phyloP scores from a whole-genome alignment of 108 stramenopile genomes.

The Nitzschia inconspicua region DNA sequence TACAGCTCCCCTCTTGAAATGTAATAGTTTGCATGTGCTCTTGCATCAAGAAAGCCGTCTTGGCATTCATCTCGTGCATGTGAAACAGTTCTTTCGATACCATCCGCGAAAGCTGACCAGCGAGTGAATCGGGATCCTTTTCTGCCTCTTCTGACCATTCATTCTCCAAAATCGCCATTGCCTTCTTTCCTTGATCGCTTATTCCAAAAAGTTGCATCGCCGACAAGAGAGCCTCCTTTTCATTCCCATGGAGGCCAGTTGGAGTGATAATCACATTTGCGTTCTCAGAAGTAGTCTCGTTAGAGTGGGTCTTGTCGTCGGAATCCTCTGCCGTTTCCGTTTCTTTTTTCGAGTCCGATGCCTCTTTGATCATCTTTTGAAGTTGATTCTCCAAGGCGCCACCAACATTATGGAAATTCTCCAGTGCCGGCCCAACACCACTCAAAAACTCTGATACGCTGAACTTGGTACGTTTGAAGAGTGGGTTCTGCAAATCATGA shows the following conservation, averaged over 20 bases:
- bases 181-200: conserved; percentile 1
- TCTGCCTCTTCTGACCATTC: conserved; percentile 45
- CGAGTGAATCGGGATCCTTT: conserved; percentile 41
- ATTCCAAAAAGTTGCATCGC: neutral
- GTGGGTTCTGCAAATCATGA: conserved; percentile 62
- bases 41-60: conserved; percentile 33
- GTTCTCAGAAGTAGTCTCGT: conserved; percentile 1
- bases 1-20: conserved; percentile 34
- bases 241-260: neutral
- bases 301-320: neutral
- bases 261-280: neutral
- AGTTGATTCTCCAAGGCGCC: conserved; percentile 28
- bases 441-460: conserved; percentile 56
- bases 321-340: conserved; percentile 9
- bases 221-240: conserved; percentile 4
- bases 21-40: conserved; percentile 2
- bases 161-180: conserved; percentile 19
- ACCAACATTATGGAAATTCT: conserved; percentile 58
- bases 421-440: conserved; percentile 66
- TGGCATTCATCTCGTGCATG: conserved; percentile 19
- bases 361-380: neutral
- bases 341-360: neutral
- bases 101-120: conserved; percentile 38
- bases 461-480: conserved; percentile 51
- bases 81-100: conserved; percentile 36